Percentiles rank a stretch among this genome's conserved stretches.
These are phyloP conservation scores for Oenanthe javanica DNA, from an alignment of 140 eudicot species.

Conservation along the genomic window DNA sequence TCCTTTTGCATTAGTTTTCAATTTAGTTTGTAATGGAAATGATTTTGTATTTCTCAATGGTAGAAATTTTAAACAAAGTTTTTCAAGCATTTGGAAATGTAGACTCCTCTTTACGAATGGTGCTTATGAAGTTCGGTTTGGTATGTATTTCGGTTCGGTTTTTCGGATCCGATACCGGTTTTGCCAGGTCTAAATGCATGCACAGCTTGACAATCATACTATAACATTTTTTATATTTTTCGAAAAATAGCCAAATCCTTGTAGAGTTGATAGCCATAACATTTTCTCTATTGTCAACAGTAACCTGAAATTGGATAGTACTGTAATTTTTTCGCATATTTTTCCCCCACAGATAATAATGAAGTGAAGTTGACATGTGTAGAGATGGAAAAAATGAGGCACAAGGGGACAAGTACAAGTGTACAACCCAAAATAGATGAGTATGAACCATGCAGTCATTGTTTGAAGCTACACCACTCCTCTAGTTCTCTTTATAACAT, in stretches of 20 bases:
- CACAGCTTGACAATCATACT: too few species aligned
- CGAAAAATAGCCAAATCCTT: not conserved
- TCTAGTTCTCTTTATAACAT: not conserved
- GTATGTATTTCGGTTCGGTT: too few species aligned
- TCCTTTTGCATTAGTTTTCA: not conserved
- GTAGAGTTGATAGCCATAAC: not conserved
- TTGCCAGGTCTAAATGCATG: too few species aligned
- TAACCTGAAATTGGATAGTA: not conserved
- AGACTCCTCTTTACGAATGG: not conserved
- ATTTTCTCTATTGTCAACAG: not conserved
- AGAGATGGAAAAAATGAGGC: not conserved
- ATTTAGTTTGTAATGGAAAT: not conserved
- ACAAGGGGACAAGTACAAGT: not conserved
- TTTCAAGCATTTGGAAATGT: not conserved
- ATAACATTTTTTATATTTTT: too few species aligned
- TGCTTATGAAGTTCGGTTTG: not conserved
- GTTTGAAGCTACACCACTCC: not conserved
- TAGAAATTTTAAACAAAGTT: not conserved
- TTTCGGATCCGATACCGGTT: too few species aligned
- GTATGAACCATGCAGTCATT: conserved; percentile 1
- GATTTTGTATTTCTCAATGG: not conserved
- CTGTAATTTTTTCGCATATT: too few species aligned
- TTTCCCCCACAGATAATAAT: not conserved
- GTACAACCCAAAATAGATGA: not conserved
- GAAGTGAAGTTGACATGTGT: not conserved